Base-by-base conservation (phyloP, 192 early-diverging fungal genomes). In the Gigaspora rosea region DNA sequence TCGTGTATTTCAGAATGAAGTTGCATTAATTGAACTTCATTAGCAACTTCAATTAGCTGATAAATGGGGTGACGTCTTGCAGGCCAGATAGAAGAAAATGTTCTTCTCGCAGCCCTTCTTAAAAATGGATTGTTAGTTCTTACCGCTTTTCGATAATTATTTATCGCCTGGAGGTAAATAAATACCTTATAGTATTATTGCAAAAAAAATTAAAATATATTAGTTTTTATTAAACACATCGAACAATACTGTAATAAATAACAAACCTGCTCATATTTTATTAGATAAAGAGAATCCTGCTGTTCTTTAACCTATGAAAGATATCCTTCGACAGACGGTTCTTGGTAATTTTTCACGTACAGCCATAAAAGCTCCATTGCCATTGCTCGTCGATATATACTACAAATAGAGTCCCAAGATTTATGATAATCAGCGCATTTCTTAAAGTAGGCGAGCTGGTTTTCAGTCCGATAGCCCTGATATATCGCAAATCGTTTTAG, bases 261-360 rank as follows among this genome's bases (percentile, higher is more conserved):
- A 41, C 41, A 41, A 41, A 41, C 7, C 70, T 71, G n/a, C 52
- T 71, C 22, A 71, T 33, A 71, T 71, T 71, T 71, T 71, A 71
- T 54, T 56, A 54, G 51, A 71, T 71, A 71, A 54, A 71, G 2
- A 8, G 22, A 50, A 54, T 71, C 50, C 27, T 71, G n/a, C 33
- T 71, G 51, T 71, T 56, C 15, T 71, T 71, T 71, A 51, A 54
- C 16, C 4, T 5, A 71, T 6, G 1, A 1, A 18, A 68, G 10
- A 32, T 68, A 68, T 46, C 22, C 15, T 46, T 68, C 18, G 10
- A 71, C 51, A 35, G 50, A 56, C 56, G 7, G n/a, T 32, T 71
- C 33, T 20, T 22, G 27, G 18, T 71, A 1, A 11, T 71, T 56
- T 71, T 71, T 56, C 41, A 71, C 20, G 33, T 54, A 71, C 4